Evolutionary conservation across 2,329 filamentous ascomycete genomes (phyloP).

Genomic region (Aspergillus sp.): DNA sequence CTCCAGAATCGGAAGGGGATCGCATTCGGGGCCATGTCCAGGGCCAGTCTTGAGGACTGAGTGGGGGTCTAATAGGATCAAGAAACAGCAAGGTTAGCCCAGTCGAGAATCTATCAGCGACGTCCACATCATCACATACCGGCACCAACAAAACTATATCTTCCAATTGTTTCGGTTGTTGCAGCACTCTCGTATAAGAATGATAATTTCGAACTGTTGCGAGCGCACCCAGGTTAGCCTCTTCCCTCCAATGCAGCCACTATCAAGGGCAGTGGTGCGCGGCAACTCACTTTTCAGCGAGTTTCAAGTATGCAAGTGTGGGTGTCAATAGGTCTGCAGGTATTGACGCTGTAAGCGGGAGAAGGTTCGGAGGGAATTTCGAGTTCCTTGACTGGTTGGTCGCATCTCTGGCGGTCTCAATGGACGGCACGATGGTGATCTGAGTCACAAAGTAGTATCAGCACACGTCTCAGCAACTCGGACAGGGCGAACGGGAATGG

Average conservation of each 20-base stretch:
- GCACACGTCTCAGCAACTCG: not conserved
- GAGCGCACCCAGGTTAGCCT: constrained; percentile 11
- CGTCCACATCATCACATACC: constrained; percentile 43
- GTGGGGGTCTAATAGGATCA: constrained; percentile 51
- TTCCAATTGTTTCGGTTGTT: constrained; percentile 83
- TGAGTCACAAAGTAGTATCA: constrained; percentile 27
- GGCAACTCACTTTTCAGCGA: constrained; percentile 66
- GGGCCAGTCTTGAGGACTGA: constrained; percentile 86
- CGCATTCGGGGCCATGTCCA: constrained; percentile 78
- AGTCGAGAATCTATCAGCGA: not conserved
- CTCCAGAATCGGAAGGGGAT: constrained; percentile 74
- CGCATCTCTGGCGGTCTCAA: constrained; percentile 60
- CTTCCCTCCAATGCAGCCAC: constrained; percentile 5
- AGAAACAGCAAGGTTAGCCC: not conserved
- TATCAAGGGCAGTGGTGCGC: not conserved
- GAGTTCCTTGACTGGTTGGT: constrained; percentile 53
- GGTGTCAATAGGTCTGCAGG: constrained; percentile 92
- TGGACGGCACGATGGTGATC: constrained; percentile 58
- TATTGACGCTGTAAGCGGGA: constrained; percentile 81
- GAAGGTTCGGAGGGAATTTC: constrained; percentile 68
- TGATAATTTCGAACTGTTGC: constrained; percentile 66
- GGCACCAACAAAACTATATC: constrained; percentile 93
- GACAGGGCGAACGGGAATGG: no score
- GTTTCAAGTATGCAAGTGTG: constrained; percentile 90
- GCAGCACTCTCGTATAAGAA: constrained; percentile 96